Evolutionary conservation across 768 basidiomycete species (phyloP).

Genomic region (Collybia mongolica): DNA sequence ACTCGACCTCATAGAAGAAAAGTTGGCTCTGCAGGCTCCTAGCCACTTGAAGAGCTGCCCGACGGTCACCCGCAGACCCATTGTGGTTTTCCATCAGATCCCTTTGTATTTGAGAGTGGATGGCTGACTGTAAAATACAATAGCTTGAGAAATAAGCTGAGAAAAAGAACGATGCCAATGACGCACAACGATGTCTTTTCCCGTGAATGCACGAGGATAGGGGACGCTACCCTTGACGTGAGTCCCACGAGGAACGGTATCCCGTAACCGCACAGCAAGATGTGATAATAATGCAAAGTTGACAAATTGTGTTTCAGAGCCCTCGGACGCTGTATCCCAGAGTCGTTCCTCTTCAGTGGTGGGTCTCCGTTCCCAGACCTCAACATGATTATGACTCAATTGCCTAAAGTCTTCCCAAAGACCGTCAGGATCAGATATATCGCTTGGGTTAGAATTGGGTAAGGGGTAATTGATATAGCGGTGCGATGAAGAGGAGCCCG

Average conservation of each 20-base stretch:
- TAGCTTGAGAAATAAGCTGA: neutral
- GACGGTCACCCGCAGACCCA: constrained; percentile 67
- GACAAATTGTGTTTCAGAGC: constrained; percentile 78
- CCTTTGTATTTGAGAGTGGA: constrained; percentile 80
- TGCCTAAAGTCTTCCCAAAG: no score
- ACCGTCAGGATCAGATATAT: no score
- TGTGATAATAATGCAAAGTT: constrained; percentile 86
- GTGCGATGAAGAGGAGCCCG: no score
- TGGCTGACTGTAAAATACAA: constrained; percentile 61
- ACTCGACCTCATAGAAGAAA: constrained; percentile 97
- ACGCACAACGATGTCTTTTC: constrained; percentile 89
- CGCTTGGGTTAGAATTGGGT: no score
- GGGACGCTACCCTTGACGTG: constrained; percentile 96
- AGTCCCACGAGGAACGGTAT: constrained; percentile 83
- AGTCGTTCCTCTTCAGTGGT: constrained; percentile 42
- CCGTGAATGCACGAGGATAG: constrained; percentile 89
- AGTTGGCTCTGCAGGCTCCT: constrained; percentile 88
- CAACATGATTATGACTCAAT: no score
- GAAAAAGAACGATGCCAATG: neutral
- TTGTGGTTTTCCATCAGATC: constrained; percentile 71
- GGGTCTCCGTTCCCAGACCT: neutral
- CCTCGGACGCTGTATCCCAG: constrained; percentile 43
- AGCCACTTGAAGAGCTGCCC: constrained; percentile 83
- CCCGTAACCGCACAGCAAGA: constrained; percentile 83
- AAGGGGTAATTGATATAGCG: no score